These are phyloP conservation scores for Isoetes engelmannii DNA, from an alignment of 83 land plant species.

Conservation along the genomic window DNA sequence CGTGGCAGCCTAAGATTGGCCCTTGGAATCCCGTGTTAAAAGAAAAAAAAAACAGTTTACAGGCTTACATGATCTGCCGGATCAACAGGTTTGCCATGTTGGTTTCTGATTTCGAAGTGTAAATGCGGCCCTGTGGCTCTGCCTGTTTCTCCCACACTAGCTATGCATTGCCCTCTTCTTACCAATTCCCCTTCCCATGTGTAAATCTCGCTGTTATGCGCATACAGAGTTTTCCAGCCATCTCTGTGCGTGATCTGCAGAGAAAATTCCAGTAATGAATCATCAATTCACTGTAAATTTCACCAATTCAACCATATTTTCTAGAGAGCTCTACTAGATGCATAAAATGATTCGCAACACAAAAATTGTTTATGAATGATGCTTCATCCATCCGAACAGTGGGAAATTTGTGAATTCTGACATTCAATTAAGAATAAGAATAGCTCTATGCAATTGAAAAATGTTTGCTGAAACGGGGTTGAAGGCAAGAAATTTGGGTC, in stretches of 20 bases:
- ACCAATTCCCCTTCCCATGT: slow-evolving; percentile 20
- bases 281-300: no score
- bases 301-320: background rate
- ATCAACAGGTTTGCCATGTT: slow-evolving; percentile 15
- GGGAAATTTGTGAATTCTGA: no score
- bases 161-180: slow-evolving; percentile 18
- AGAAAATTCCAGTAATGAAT: background rate
- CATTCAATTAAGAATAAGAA: no score
- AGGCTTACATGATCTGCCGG: slow-evolving; percentile 12
- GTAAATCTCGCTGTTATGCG: slow-evolving; percentile 17
- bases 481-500: no score
- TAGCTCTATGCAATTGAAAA: no score
- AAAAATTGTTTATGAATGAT: no score
- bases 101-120: slow-evolving; percentile 17
- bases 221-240: slow-evolving; percentile 22
- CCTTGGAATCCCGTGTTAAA: background rate
- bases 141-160: slow-evolving; percentile 19
- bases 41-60: background rate
- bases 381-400: no score
- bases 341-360: no score
- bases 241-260: slow-evolving; percentile 18
- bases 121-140: slow-evolving; percentile 19
- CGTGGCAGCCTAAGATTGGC: no score
- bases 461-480: no score
- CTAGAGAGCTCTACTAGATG: background rate